Conservation (phyloP, 2,329 filamentous ascomycete species). For the Penicillium sp. region DNA sequence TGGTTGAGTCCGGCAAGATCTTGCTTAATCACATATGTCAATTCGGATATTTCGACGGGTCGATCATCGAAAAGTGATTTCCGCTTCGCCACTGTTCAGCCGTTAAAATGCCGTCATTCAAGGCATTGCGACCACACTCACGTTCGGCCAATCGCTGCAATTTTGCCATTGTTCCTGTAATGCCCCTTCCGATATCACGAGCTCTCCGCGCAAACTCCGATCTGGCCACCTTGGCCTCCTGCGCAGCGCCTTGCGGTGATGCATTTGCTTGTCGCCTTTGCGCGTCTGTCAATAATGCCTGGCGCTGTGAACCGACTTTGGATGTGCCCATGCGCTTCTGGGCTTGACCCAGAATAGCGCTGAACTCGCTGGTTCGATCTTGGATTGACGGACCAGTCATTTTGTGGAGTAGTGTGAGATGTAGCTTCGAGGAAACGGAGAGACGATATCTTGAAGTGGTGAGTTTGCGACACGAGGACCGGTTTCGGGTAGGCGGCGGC, state of each 20-base stretch:
- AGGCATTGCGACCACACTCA: constrained; percentile 43
- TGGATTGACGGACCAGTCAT: constrained; percentile 75
- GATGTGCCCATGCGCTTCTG: constrained; percentile 75
- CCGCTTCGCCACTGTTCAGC: constrained; percentile 73
- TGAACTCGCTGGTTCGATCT: constrained; percentile 95
- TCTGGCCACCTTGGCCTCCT: constrained; percentile 53
- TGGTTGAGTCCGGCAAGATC: constrained; percentile 83
- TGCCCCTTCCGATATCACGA: constrained; percentile 87
- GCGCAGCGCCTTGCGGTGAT: constrained; percentile 55
- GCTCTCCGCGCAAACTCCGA: constrained; percentile 93
- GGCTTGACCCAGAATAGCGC: constrained; percentile 81
- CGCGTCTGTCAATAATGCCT: constrained; percentile 74
- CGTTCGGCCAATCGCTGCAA: constrained; percentile 87
- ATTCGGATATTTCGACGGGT: constrained; percentile 93
- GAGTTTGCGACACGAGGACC: constrained; percentile 1
- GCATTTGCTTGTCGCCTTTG: constrained; percentile 63
- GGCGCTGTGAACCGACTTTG: constrained; percentile 76
- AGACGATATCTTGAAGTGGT: neutral
- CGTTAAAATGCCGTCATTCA: constrained; percentile 4
- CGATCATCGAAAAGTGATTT: constrained; percentile 97
- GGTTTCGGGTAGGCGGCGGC: constrained; percentile 11
- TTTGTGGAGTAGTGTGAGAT: constrained; percentile 18
- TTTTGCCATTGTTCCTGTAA: constrained; percentile 90
- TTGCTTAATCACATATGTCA: constrained; percentile 98
- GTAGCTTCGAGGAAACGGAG: too few species aligned